A percentile compares a stretch with the other conserved stretches of the same genome.
Conservation (phyloP, 306 rosid species). For the Myrica gale region DNA sequence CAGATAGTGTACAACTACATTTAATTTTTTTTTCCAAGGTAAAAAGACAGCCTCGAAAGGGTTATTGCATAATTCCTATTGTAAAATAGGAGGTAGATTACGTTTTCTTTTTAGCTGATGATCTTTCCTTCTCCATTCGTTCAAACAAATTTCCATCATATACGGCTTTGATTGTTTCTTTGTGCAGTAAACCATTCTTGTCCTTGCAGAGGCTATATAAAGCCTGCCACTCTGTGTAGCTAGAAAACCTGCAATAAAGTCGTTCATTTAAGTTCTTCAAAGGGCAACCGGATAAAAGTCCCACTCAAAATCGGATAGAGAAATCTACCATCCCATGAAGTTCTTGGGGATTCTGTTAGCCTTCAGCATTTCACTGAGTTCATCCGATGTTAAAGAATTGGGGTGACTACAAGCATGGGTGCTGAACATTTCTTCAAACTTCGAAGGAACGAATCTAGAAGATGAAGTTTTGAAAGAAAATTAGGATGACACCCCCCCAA, state of each 20-base stretch:
- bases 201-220: slow-evolving; percentile 72
- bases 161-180: slow-evolving; percentile 53
- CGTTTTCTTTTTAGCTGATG: slow-evolving; percentile 34
- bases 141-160: slow-evolving; percentile 87
- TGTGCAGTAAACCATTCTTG: slow-evolving; percentile 58
- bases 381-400: slow-evolving; percentile 63
- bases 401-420: slow-evolving; percentile 54
- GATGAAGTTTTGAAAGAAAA: background rate
- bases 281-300: background rate
- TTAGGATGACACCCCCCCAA: background rate
- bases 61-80: background rate
- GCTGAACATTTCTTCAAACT: slow-evolving; percentile 68
- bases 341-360: slow-evolving; percentile 60
- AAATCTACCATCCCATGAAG: slow-evolving; percentile 55
- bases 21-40: too few species aligned
- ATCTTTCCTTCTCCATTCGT: slow-evolving; percentile 45
- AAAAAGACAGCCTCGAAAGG: background rate
- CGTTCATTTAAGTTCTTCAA: background rate
- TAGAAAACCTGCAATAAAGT: slow-evolving; percentile 41
- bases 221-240: slow-evolving; percentile 60
- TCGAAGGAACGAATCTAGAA: slow-evolving; percentile 58
- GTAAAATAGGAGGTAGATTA: slow-evolving; percentile 8
- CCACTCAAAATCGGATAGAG: background rate
- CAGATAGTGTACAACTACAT: background rate
- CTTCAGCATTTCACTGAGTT: slow-evolving; percentile 47